Base-by-base conservation (phyloP, 2,329 filamentous ascomycete species). In the Ophiostoma sp. region DNA sequence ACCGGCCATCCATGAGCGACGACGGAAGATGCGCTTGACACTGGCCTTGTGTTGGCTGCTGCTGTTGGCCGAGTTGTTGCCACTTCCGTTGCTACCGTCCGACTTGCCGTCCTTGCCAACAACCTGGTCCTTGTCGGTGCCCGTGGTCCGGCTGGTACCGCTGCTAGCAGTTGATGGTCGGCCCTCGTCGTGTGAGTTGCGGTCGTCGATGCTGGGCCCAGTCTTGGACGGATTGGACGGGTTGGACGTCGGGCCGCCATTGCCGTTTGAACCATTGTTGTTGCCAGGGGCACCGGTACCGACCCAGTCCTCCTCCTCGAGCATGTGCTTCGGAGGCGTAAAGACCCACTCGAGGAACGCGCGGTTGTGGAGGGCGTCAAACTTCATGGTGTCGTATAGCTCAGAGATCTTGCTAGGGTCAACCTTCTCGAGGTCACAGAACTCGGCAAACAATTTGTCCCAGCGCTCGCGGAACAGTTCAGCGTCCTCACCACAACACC, bases 351-450 rank as follows among this genome's bases (percentile, higher is more conserved):
- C 96, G 3, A 99, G 85, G 79, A 99, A 99, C 75, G 94, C 93
- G 2, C 96, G 91, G 80, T 99, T 99, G 82, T 99, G 97, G 17
- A 99, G 86, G 0, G 96, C 96, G 81, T 99, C 96, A 76, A 98
- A 99, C 82, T 99, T 99, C 96, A 99, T 98, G 25, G 95, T 98
- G 81, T 99, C 96, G 81, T 99, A 99, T 2, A 99, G 88, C 83
- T 99, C 96, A 5, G 94, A 98, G 75, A 99, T 95, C 84, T 99
- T 99, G 86, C 95, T 97, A 22, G 97, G 97, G 81, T 99, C 96
- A 22, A 98, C 94, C 84, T 99, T 99, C 79, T 99, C 96, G 0
- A 93, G 92, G 81, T 99, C 97, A 77, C 93, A 96, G 79, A 99
- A 99, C 80, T 99, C 96, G 66, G 91, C 90, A 82, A 99, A 99